Base-by-base conservation (phyloP, 2,329 filamentous ascomycete species). In the Lachnellula cervina region DNA sequence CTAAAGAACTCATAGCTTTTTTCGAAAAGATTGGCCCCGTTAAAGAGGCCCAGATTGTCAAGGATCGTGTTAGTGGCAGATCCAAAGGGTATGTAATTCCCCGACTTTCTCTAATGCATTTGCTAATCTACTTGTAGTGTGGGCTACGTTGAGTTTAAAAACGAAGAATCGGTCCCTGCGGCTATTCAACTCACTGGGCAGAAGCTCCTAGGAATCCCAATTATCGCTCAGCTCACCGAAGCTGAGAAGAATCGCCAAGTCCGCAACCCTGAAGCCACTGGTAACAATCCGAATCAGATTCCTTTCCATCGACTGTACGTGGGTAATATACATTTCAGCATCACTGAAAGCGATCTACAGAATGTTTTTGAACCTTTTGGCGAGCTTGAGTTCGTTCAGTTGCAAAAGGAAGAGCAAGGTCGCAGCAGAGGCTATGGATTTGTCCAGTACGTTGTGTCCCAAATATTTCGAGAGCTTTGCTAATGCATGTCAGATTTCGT, bases 231-330 rank as follows among this genome's bases (percentile, higher is more conserved):
- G 76, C 86, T 96, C 72, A 97, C 94, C 68, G 94, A 99, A 80
- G 95, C 94, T 71, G 95, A 99, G 75, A 99, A 99, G 80, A 99
- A 99, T 71, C 91, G 94, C 66, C 93, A 96, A 79, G 90, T 91
- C 62, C 90, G 93, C 64, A 93, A 83, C 62, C 83, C 89, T 51
- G 89, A 94, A 66, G 77, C 81, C 51, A 74, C 79, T 49, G 80
- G 81, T 63, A 84, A 80, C 63, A 78, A 90, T 65, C 86, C 88
- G 58, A 92, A 92, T 71, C 88, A 89, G 59, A 87, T 96, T 57
- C 94, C 94, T 23, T 97, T 97, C 78, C 94, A 99, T 76, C 89
- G 95, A 65, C 87, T 99, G 58, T 99, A 97, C 73, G 93, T 99
- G 65, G 94, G 94, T 74, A 99, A 99, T 72, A 97, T 99, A 66